A percentile compares a stretch with the other conserved stretches of the same genome.
These are phyloP conservation scores for Penicillium paradoxum DNA, from an alignment of 495 filamentous ascomycete species.

Conservation along the genomic window DNA sequence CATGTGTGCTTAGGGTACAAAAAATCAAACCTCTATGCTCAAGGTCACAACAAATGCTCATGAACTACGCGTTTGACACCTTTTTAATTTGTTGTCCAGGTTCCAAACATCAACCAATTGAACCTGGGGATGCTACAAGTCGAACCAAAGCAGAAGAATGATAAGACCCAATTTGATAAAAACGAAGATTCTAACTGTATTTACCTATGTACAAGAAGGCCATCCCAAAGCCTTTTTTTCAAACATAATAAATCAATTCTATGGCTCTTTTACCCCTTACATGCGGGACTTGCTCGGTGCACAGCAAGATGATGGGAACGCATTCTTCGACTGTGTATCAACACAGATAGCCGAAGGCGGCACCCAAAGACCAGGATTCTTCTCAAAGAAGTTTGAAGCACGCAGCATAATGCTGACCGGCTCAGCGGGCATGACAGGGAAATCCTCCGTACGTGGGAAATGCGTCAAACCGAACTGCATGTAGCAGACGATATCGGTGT, in stretches of 20 bases:
- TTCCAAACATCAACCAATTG: too few species aligned
- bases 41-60: too few species aligned
- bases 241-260: neutral
- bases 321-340: constrained; percentile 24
- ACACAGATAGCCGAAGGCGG: constrained; percentile 45
- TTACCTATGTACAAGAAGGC: neutral
- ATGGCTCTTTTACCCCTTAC: neutral
- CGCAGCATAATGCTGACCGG: constrained; percentile 61
- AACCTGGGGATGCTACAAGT: too few species aligned
- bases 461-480: constrained; percentile 58
- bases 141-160: too few species aligned
- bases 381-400: constrained; percentile 65
- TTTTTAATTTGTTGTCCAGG: too few species aligned
- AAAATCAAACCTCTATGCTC: constrained; percentile 4
- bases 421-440: constrained; percentile 68
- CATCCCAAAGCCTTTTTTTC: neutral
- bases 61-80: too few species aligned
- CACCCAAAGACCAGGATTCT: constrained; percentile 68
- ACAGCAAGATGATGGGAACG: constrained; percentile 25
- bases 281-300: constrained; percentile 7
- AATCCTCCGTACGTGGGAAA: constrained; percentile 54
- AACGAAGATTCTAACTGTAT: too few species aligned
- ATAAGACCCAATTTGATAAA: too few species aligned
- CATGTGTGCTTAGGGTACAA: neutral
- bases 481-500: constrained; percentile 53